Evolutionary conservation across 2,329 filamentous ascomycete species (phyloP).

Genomic region (Aspergillus felis): DNA sequence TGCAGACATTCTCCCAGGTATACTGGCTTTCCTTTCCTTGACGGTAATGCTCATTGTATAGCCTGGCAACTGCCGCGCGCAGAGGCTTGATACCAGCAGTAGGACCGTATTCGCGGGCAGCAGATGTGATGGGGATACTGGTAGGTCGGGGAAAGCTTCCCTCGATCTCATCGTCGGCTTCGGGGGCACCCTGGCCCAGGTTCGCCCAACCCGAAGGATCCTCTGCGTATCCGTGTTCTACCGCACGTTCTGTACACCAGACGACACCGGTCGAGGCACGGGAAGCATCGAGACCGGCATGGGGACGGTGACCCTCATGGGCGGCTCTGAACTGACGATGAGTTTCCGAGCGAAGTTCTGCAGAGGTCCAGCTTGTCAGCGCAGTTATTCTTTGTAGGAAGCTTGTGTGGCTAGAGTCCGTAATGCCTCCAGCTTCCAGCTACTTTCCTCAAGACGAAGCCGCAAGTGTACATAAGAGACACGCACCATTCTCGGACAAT

Average conservation of each 20-base stretch:
- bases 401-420: not conserved
- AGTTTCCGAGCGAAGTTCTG: constrained; percentile 77
- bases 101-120: constrained; percentile 83
- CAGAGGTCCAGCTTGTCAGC: constrained; percentile 2
- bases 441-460: not conserved
- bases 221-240: constrained; percentile 83
- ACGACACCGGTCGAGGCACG: constrained; percentile 90
- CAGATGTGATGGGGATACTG: constrained; percentile 71
- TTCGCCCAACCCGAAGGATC: constrained; percentile 85
- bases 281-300: constrained; percentile 84
- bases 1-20: constrained; percentile 96
- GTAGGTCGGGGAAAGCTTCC: constrained; percentile 82
- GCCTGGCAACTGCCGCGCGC: constrained; percentile 78
- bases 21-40: constrained; percentile 85
- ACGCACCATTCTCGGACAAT: constrained; percentile 45
- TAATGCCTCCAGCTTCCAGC: not conserved
- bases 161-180: constrained; percentile 88
- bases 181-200: constrained; percentile 86
- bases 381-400: not conserved
- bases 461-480: not conserved
- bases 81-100: constrained; percentile 91
- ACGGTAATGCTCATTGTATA: constrained; percentile 92
- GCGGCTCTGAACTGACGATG: constrained; percentile 86
- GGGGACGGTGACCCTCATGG: constrained; percentile 85
- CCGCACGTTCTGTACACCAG: constrained; percentile 68